Conservation (phyloP, 768 basidiomycete genomes). For the Auriscalpium orientale region DNA sequence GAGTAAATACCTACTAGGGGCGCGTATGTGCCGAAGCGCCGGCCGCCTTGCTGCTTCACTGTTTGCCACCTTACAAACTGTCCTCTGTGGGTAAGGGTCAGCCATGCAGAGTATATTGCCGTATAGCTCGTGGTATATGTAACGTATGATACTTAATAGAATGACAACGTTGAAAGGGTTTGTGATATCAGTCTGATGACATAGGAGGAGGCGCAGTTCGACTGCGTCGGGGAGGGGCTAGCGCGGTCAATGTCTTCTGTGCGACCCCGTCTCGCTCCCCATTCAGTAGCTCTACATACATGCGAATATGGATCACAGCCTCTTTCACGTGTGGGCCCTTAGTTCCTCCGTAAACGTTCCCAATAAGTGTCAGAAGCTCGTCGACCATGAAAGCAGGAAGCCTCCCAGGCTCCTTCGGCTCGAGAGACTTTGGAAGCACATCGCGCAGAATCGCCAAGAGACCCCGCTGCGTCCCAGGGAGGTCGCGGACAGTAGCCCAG, state of each 20-base stretch:
- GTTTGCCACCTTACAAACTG: too few relatives aligned
- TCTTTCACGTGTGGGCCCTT: not conserved
- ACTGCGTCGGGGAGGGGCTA: not conserved
- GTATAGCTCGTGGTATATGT: too few relatives aligned
- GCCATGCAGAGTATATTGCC: too few relatives aligned
- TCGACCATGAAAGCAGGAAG: not conserved
- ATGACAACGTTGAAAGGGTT: too few relatives aligned
- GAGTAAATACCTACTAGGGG: too few relatives aligned
- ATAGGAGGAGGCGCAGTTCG: too few relatives aligned
- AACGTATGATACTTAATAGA: too few relatives aligned
- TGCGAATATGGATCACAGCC: not conserved
- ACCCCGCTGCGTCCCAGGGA: constrained; percentile 5
- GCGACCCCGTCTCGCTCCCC: not conserved
- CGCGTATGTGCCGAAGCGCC: too few relatives aligned
- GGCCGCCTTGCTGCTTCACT: too few relatives aligned
- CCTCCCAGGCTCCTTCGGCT: not conserved
- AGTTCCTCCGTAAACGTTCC: not conserved
- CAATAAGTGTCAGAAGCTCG: not conserved
- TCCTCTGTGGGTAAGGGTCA: too few relatives aligned
- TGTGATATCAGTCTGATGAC: too few relatives aligned
- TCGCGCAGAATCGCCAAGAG: constrained; percentile 20
- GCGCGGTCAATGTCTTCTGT: not conserved
- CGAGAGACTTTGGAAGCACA: constrained; percentile 12
- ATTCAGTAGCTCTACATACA: not conserved
- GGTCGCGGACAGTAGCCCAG: not conserved